Evolutionary conservation across 164 flowering plant species (phyloP).

Genomic region (Vitis vinifera): ASM3070453v1 NC_081820.1:16940501-16941000

Average conservation of each 20-base stretch:
- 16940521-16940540: slow-evolving; percentile 90
- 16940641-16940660: no score
- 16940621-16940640: no score
- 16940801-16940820: slow-evolving; percentile 62
- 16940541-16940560: slow-evolving; percentile 86
- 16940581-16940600: slow-evolving; percentile 71
- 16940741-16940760: slow-evolving; percentile 65
- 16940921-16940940: background rate
- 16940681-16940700: background rate
- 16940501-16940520: slow-evolving; percentile 77
- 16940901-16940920: background rate
- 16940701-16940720: slow-evolving; percentile 35
- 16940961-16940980: no score
- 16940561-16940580: slow-evolving; percentile 66
- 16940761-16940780: slow-evolving; percentile 56
- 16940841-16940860: slow-evolving; percentile 68
- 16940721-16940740: slow-evolving; percentile 73
- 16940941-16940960: no score
- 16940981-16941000: no score
- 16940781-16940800: slow-evolving; percentile 44
- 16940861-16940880: slow-evolving; percentile 42
- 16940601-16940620: background rate
- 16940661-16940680: no score
- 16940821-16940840: slow-evolving; percentile 75
- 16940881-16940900: slow-evolving; percentile 5